Evolutionary conservation across 371 early-diverging fungal genomes (phyloP).

Genomic region (Mortierella sp.): DNA sequence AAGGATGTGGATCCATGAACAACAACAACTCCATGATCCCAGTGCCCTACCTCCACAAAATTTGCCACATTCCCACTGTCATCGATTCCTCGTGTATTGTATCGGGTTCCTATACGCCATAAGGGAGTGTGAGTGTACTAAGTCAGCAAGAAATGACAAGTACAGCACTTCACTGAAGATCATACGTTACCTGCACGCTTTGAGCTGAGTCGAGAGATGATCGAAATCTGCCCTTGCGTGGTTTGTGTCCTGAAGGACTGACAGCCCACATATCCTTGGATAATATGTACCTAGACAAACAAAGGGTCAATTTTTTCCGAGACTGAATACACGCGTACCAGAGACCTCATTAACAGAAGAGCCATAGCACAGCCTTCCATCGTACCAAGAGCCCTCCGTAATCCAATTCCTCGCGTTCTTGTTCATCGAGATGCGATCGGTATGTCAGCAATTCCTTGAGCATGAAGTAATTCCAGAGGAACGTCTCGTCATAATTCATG

Average conservation of each 20-base stretch:
- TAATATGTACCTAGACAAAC: constrained; percentile 62
- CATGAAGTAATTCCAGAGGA: constrained; percentile 91
- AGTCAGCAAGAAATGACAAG: too few relatives aligned
- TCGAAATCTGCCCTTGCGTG: constrained; percentile 67
- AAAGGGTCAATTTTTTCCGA: too few relatives aligned
- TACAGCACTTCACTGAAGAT: neutral
- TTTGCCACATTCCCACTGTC: constrained; percentile 98
- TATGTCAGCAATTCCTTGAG: constrained; percentile 82
- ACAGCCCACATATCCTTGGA: constrained; percentile 77
- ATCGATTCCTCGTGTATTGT: constrained; percentile 96
- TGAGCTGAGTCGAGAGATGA: constrained; percentile 94
- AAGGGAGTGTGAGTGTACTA: neutral
- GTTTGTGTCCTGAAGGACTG: constrained; percentile 57
- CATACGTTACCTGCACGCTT: constrained; percentile 80
- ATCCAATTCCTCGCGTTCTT: constrained; percentile 76
- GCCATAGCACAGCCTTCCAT: too few relatives aligned
- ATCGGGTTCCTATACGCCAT: constrained; percentile 84
- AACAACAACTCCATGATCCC: neutral
- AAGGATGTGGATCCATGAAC: too few relatives aligned
- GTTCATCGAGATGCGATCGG: constrained; percentile 72
- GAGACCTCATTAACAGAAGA: too few relatives aligned
- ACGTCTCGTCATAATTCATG: constrained; percentile 74
- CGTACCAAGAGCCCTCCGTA: constrained; percentile 76
- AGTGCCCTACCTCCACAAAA: constrained; percentile 88
- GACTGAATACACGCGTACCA: too few relatives aligned